phyloP scores from a whole-genome alignment of 108 stramenopile species.

The Cyclotella choctawhatcheeana region DNA sequence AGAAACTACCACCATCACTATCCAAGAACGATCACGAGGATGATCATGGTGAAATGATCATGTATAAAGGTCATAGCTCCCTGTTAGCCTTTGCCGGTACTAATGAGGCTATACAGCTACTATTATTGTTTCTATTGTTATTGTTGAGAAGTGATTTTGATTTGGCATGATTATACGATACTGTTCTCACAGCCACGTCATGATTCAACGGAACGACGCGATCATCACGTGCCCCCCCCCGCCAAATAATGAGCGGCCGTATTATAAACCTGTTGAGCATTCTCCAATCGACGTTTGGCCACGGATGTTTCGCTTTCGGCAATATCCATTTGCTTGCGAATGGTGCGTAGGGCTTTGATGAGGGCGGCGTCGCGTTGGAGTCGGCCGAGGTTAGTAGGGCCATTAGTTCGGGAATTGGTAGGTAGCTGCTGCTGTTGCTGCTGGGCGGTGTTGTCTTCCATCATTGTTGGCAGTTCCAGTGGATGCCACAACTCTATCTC shows the following conservation, averaged over 20 bases:
- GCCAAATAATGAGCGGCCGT: slow-evolving; percentile 10
- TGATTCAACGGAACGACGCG: neutral
- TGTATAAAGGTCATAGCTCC: neutral
- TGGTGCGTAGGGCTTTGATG: slow-evolving; percentile 20
- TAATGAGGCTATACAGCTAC: neutral
- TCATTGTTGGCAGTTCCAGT: too few relatives aligned
- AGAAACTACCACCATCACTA: too few relatives aligned
- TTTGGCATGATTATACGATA: neutral
- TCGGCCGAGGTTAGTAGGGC: slow-evolving; percentile 17
- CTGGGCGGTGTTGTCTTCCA: too few relatives aligned
- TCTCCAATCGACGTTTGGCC: slow-evolving; percentile 10
- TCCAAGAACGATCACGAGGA: too few relatives aligned
- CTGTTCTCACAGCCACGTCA: neutral
- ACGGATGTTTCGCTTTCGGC: slow-evolving; percentile 7
- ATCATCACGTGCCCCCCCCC: neutral
- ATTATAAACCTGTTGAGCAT: slow-evolving; percentile 19
- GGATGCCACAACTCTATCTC: too few relatives aligned
- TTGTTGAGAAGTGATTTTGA: neutral
- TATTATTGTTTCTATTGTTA: neutral
- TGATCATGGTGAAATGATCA: neutral
- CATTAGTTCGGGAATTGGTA: slow-evolving; percentile 19
- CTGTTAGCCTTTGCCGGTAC: slow-evolving; percentile 45
- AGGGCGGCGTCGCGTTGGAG: slow-evolving; percentile 29
- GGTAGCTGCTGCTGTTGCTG: neutral
- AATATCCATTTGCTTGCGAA: slow-evolving; percentile 25